These are phyloP conservation scores for Fusarium multiceps DNA, from an alignment of 2,329 filamentous ascomycete genomes.

Conservation along the genomic window DNA sequence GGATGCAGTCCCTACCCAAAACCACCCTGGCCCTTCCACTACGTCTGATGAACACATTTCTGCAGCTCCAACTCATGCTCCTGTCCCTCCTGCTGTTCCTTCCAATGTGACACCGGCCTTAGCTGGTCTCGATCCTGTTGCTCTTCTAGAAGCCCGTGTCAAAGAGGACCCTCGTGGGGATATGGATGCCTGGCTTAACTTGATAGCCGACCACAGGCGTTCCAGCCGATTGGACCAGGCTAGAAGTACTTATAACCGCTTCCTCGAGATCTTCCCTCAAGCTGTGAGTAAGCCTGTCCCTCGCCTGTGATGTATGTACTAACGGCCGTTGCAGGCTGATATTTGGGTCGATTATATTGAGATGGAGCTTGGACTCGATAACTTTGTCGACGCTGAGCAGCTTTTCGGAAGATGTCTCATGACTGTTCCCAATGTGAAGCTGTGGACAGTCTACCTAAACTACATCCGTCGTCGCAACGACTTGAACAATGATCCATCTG, in stretches of 20 bases:
- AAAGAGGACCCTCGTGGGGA: slow-evolving; percentile 93
- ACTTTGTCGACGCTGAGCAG: slow-evolving; percentile 81
- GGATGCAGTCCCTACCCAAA: slow-evolving; percentile 26
- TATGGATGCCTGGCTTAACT: slow-evolving; percentile 87
- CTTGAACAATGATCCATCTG: slow-evolving; percentile 78
- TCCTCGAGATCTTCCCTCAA: slow-evolving; percentile 88
- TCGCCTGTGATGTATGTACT: slow-evolving; percentile 18
- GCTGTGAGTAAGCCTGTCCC: slow-evolving; percentile 72
- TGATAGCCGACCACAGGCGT: slow-evolving; percentile 86
- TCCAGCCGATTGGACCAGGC: slow-evolving; percentile 86
- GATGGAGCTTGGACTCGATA: slow-evolving; percentile 89
- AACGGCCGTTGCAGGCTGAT: slow-evolving; percentile 74
- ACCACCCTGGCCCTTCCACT: slow-evolving; percentile 30
- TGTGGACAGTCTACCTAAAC: slow-evolving; percentile 95
- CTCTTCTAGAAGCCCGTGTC: slow-evolving; percentile 88
- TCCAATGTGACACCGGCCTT: slow-evolving; percentile 52
- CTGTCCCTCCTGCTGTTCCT: slow-evolving; percentile 38
- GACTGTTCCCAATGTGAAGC: slow-evolving; percentile 81
- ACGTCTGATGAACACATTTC: slow-evolving; percentile 40
- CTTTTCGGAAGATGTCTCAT: slow-evolving; percentile 86
- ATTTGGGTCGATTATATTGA: slow-evolving; percentile 90
- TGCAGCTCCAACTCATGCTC: slow-evolving; percentile 26
- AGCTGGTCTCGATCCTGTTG: slow-evolving; percentile 72
- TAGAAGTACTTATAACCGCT: slow-evolving; percentile 83
- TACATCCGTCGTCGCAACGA: slow-evolving; percentile 94